phyloP scores from a whole-genome alignment of 192 early-diverging fungal species.

The Globomyces pollinis-pini region DNA sequence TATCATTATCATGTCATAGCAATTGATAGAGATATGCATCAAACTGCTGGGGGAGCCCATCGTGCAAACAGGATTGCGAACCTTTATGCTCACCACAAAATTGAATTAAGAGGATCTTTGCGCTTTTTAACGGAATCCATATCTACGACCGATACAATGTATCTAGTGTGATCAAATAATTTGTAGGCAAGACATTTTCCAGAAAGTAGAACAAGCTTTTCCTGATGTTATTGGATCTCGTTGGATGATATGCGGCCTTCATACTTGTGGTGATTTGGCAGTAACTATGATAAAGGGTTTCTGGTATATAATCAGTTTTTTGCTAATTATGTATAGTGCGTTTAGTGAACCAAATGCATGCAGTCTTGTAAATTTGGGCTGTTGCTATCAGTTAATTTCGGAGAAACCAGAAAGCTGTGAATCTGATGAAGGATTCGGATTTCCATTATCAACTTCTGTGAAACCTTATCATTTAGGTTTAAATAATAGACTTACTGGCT shows the following conservation, averaged over 20 bases:
- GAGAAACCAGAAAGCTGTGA: slow-evolving; percentile 26
- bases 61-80: slow-evolving; percentile 47
- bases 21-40: slow-evolving; percentile 58
- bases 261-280: slow-evolving; percentile 78
- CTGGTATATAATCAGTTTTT: slow-evolving; percentile 36
- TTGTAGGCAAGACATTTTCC: slow-evolving; percentile 17
- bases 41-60: slow-evolving; percentile 66
- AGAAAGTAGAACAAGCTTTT: slow-evolving; percentile 3
- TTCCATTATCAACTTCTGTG: slow-evolving; percentile 8
- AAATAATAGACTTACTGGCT: slow-evolving; percentile 62
- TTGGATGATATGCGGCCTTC: slow-evolving; percentile 74
- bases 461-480: slow-evolving; percentile 38
- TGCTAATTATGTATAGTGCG: too few relatives aligned
- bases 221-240: background rate
- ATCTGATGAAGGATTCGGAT: slow-evolving; percentile 1
- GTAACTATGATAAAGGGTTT: slow-evolving; percentile 63
- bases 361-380: slow-evolving; percentile 28
- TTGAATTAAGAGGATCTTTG: background rate
- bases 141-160: background rate
- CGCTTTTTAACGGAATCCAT: background rate
- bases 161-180: background rate
- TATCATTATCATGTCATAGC: slow-evolving; percentile 59
- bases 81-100: slow-evolving; percentile 12
- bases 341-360: background rate
- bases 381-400: slow-evolving; percentile 75